A percentile compares a stretch with the other conserved stretches of the same genome.
These are phyloP conservation scores for Hypoxylon sp. DNA, from an alignment of 2,329 filamentous ascomycete species.

Conservation along the genomic window DNA sequence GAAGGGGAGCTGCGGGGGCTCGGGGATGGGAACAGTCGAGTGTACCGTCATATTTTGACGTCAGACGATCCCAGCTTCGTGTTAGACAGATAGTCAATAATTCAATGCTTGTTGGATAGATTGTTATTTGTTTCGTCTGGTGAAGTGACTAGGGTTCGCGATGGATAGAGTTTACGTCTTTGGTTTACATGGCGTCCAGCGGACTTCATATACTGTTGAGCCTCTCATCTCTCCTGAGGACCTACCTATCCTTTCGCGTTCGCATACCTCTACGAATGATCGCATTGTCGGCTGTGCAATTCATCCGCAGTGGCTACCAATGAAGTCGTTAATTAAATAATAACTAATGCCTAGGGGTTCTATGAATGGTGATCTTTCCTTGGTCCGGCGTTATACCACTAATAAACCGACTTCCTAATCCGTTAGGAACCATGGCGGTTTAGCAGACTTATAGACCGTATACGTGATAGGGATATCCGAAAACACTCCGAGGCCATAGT, in stretches of 20 bases:
- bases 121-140: background rate
- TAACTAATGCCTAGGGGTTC: background rate
- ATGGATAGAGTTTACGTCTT: background rate
- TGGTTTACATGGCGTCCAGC: background rate
- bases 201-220: background rate
- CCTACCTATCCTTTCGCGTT: background rate
- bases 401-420: background rate
- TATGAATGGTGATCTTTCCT: background rate
- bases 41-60: conserved; percentile 15
- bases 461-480: conserved; percentile 4
- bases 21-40: conserved; percentile 23
- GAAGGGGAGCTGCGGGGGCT: conserved; percentile 66
- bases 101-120: background rate
- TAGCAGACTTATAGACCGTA: background rate
- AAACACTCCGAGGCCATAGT: background rate
- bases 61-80: background rate
- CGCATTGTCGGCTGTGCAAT: conserved; percentile 1
- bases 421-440: background rate
- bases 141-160: background rate
- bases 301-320: conserved; percentile 9
- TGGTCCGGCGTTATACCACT: background rate
- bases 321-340: background rate
- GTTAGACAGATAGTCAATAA: background rate
- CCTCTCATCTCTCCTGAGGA: background rate
- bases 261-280: background rate